Evolutionary conservation across 805 yeast genomes (phyloP), one percentile per base, ranked within the genome.

Genomic region (Metschnikowia peoriensis): DNA sequence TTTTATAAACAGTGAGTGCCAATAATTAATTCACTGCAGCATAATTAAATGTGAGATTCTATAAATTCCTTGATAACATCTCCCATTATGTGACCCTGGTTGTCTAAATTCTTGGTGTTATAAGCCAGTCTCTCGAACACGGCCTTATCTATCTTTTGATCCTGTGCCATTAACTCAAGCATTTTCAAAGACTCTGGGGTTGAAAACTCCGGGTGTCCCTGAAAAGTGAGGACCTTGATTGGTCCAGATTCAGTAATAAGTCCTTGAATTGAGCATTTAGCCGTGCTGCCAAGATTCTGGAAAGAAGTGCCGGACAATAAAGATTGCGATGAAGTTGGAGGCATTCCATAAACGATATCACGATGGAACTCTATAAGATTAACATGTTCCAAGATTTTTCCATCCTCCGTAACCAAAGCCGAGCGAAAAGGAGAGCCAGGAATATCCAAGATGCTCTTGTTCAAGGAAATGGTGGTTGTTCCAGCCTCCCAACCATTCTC

Each of bases 171-270:
- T 22, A 51, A 16, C 44, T 63, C 55, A 48, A 67, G 65, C 55
- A 71, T 53, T 22, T 58, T 67, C 28, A 66, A 47, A 1, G 70
- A 61, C 29, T 62, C 63, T 3, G 67, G 74, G 0, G 71, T 70
- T 28, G 70, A 63, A 62, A 88, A 91, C 65, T 91, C 97, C 0
- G 97, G 97, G 62, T 91, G 97, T 0, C 97, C 97, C 67, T 91
- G 97, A 59, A 90, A 80, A 0, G 94, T 81, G 22, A 91, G 67
- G 7, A 87, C 49, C 42, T 77, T 73, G 22, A 73, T 63, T 0
- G 77, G 74, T 40, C 80, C 78, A 50, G 79, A 50, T 14, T 61
- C 65, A 2, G 77, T 66, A 14, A 71, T 79, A 29, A 88, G 69
- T 0, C 96, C 96, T 68, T 91, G 97, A 37, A 80, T 70, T 0